Evolutionary conservation across 495 filamentous ascomycete genomes (phyloP), one percentile per base, ranked within the genome.

Genomic region (Geopyxis carbonaria): DNA sequence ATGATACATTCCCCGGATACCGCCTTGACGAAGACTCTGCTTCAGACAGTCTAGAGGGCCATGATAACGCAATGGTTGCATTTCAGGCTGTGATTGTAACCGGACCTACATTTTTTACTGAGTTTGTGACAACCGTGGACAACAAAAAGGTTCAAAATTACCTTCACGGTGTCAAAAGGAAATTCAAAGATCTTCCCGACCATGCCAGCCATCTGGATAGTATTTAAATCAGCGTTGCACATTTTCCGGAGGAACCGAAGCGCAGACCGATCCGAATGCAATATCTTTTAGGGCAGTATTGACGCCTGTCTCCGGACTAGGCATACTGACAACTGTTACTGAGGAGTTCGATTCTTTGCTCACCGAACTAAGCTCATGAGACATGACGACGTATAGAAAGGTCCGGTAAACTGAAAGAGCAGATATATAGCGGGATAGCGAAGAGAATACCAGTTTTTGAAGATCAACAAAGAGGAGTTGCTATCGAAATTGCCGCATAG

Each of bases 101-200:
- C 72, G 64, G 34, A 74, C 51, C 49, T 52, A 30, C 31, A 15
- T 25, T 27, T 9, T 10, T 18, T 13, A 43, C 35, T 45, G n/a
- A n/a, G n/a, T n/a, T n/a, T n/a, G n/a, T n/a, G n/a, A n/a, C n/a
- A 9, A 16, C 13, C 15, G 67, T n/a, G n/a, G n/a, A n/a, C n/a
- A n/a, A n/a, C n/a, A n/a, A n/a, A 69, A 38, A 69, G 67, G 13
- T 69, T 56, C 32, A 74, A 69, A n/a, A n/a, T n/a, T 31, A 80
- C 89, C 65, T 99, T 99, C 49, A 99, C 77, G 0, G 91, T 99
- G 63, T 99, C 91, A 59, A 95, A 95, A 22, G 91, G 91, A 57
- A 91, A 99, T 53, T 99, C 91, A 51, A 99, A 82, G 45, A 81
- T 72, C 64, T 99, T 99, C 44, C 89, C 91, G 16, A 80, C 78